These are phyloP conservation scores for Candolleomyces aberdarensis DNA, from an alignment of 768 basidiomycete genomes.

Conservation along the genomic window DNA sequence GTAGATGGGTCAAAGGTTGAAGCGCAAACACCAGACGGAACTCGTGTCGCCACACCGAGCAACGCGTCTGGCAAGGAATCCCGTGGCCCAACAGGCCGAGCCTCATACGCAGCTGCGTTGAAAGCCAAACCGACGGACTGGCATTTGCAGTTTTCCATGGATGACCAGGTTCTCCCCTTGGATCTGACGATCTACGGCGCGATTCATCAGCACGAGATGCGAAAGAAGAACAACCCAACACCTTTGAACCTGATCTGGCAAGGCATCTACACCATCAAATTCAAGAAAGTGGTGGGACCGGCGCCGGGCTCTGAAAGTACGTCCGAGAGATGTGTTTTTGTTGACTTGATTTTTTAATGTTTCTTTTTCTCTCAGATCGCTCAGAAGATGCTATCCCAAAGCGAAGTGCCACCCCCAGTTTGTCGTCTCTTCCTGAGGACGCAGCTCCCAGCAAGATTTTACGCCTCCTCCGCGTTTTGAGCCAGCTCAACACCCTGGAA, in stretches of 20 bases:
- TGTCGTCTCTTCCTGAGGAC: conserved; percentile 81
- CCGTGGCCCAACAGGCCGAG: conserved; percentile 35
- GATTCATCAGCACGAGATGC: conserved; percentile 86
- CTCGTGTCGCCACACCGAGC: conserved; percentile 86
- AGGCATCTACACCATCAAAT: conserved; percentile 88
- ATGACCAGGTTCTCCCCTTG: conserved; percentile 77
- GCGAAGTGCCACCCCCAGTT: conserved; percentile 59
- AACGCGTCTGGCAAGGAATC: conserved; percentile 38
- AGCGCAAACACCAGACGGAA: conserved; percentile 96
- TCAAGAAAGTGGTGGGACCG: conserved; percentile 88
- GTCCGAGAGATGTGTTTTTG: conserved; percentile 15
- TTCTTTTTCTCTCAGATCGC: conserved; percentile 23
- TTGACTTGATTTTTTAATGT: neutral
- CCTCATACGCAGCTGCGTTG: conserved; percentile 92
- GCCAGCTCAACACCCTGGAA: conserved; percentile 77
- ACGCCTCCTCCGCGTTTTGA: conserved; percentile 82
- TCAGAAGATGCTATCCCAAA: conserved; percentile 40
- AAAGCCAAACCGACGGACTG: conserved; percentile 93
- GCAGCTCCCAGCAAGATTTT: conserved; percentile 88
- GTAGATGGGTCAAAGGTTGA: conserved; percentile 90
- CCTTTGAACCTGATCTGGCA: conserved; percentile 82
- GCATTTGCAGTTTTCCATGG: conserved; percentile 96
- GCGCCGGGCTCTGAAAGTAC: conserved; percentile 59
- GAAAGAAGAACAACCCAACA: conserved; percentile 63
- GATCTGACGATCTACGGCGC: conserved; percentile 96